These are phyloP conservation scores for Nicotiana knightiana DNA, from an alignment of 257 asterid genomes.

Conservation along the genomic window DNA sequence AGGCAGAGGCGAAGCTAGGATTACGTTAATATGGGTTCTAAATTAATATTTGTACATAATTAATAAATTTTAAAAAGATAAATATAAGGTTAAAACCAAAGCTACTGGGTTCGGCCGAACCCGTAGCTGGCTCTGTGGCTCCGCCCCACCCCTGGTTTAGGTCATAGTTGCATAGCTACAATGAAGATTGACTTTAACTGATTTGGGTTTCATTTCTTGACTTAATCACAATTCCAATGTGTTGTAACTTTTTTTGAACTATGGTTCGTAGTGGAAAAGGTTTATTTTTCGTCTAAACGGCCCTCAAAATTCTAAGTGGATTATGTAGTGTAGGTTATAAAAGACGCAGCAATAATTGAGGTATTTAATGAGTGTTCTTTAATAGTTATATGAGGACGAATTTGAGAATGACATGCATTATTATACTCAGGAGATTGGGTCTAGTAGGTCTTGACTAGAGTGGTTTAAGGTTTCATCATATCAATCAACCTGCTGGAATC, in stretches of 20 bases:
- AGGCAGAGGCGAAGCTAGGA: too few species aligned
- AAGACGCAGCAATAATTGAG: neutral
- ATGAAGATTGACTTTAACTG: neutral
- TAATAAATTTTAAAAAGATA: too few species aligned
- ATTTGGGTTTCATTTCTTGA: neutral
- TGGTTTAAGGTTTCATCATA: neutral
- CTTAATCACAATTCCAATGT: neutral
- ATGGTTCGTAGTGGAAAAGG: neutral
- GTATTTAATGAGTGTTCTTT: neutral
- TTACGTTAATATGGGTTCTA: too few species aligned
- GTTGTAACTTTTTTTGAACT: neutral
- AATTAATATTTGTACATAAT: too few species aligned
- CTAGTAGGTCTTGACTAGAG: neutral
- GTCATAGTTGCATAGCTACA: too few species aligned
- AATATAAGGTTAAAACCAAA: too few species aligned
- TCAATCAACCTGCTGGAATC: neutral
- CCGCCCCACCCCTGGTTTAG: neutral
- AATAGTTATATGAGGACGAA: neutral
- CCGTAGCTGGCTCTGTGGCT: too few species aligned
- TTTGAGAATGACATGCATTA: neutral
- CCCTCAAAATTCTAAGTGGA: neutral
- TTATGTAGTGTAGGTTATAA: neutral
- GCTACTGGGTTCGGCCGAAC: too few species aligned
- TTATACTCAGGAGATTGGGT: neutral
- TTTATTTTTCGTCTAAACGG: neutral